phyloP scores from a whole-genome alignment of 2,329 filamentous ascomycete species.

The Macrophomina phaseolina region DNA sequence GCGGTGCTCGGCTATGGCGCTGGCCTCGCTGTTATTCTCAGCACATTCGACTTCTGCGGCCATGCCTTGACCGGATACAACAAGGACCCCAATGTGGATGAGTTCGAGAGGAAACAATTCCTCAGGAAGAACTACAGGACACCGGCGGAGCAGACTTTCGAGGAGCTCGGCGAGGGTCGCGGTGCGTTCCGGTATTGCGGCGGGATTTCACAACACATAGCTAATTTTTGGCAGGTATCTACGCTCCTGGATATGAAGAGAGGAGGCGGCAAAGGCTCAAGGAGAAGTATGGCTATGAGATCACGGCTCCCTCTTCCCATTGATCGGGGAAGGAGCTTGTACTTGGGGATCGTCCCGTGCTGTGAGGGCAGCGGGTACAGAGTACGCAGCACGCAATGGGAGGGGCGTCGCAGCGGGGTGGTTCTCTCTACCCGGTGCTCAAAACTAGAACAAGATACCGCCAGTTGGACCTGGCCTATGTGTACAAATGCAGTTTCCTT shows the following conservation, averaged over 20 bases:
- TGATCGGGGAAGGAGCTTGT: not conserved
- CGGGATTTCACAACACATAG: not conserved
- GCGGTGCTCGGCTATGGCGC: constrained; percentile 72
- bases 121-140: constrained; percentile 75
- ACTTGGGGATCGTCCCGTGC: not conserved
- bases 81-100: constrained; percentile 66
- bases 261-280: constrained; percentile 80
- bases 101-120: constrained; percentile 77
- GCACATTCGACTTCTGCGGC: constrained; percentile 71
- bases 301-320: constrained; percentile 47
- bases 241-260: constrained; percentile 82
- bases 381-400: not conserved
- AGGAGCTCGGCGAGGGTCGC: constrained; percentile 83
- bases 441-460: constrained; percentile 18
- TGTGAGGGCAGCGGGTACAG: not conserved
- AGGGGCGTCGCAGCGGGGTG: not conserved
- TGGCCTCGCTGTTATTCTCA: constrained; percentile 63
- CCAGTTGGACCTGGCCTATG: constrained; percentile 15
- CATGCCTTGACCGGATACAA: constrained; percentile 63
- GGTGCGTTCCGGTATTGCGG: constrained; percentile 58
- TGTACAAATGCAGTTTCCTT: constrained; percentile 25
- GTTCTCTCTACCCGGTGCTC: not conserved
- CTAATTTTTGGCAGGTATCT: constrained; percentile 66
- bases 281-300: constrained; percentile 86
- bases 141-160: constrained; percentile 79